Evolutionary conservation across 345 rosid genomes (phyloP).

Genomic region (Erodium maritimum): DNA sequence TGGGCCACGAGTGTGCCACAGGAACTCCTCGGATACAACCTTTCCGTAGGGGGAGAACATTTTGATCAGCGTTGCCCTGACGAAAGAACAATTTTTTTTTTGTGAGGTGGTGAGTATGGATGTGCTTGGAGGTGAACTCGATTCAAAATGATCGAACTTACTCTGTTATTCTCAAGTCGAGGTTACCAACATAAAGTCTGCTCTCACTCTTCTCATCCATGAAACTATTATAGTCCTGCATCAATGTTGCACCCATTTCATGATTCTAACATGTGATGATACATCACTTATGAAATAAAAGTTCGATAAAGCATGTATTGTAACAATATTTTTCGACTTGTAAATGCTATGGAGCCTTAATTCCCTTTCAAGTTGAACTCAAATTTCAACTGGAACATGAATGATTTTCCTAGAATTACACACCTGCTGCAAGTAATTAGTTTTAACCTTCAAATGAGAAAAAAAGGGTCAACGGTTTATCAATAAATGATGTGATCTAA

Average conservation of each 20-base stretch:
- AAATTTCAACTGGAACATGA: too few species aligned
- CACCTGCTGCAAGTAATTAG: neutral
- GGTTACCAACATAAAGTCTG: conserved; percentile 73
- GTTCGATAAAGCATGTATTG: neutral
- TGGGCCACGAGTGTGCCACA: conserved; percentile 92
- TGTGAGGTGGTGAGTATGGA: neutral
- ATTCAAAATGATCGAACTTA: conserved; percentile 20
- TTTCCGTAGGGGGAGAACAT: conserved; percentile 88
- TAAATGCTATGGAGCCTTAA: neutral
- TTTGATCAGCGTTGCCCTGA: conserved; percentile 75
- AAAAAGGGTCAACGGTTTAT: neutral
- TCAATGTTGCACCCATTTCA: neutral
- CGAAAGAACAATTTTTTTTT: neutral
- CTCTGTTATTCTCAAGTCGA: conserved; percentile 85
- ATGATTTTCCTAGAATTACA: too few species aligned
- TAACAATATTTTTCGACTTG: neutral
- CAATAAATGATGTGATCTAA: too few species aligned
- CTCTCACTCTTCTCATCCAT: conserved; percentile 55
- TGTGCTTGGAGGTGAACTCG: neutral
- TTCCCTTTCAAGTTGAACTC: neutral
- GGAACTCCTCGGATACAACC: conserved; percentile 72
- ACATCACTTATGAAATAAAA: neutral
- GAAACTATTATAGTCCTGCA: conserved; percentile 46
- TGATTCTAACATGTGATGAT: neutral
- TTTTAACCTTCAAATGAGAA: neutral